phyloP scores from a whole-genome alignment of 108 stramenopile genomes.

The Cyclotella atomus region DNA sequence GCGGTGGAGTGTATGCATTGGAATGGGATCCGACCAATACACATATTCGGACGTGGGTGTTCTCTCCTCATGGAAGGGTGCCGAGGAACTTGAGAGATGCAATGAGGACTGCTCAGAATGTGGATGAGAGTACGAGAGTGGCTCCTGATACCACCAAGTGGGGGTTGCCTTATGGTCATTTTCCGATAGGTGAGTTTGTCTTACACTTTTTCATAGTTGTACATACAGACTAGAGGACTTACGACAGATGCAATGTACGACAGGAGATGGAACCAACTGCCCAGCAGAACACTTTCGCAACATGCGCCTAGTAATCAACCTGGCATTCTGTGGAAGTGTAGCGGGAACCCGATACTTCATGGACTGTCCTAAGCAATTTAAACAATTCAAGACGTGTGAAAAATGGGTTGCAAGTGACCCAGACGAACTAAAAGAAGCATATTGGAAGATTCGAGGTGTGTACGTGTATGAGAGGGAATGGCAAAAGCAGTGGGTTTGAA shows the following conservation, averaged over 20 bases:
- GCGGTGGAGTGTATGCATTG: conserved; percentile 86
- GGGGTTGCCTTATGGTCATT: conserved; percentile 88
- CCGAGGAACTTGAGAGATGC: conserved; percentile 77
- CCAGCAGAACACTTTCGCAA: conserved; percentile 75
- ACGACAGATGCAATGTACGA: no score
- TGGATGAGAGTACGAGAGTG: conserved; percentile 48
- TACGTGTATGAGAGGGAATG: conserved; percentile 86
- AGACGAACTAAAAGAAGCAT: conserved; percentile 79
- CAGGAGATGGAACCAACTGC: conserved; percentile 78
- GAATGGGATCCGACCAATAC: conserved; percentile 90
- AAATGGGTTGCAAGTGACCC: conserved; percentile 77
- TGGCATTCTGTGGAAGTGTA: conserved; percentile 88
- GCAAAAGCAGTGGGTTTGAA: conserved; percentile 51
- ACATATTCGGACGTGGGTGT: conserved; percentile 88
- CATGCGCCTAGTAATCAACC: conserved; percentile 89
- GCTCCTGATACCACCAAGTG: conserved; percentile 83
- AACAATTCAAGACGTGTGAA: conserved; percentile 74
- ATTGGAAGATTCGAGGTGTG: conserved; percentile 90
- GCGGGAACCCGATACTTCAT: conserved; percentile 81
- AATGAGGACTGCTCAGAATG: conserved; percentile 68
- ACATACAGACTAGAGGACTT: no score
- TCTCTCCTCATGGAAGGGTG: conserved; percentile 72
- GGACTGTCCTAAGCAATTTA: conserved; percentile 81
- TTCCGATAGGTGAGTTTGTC: conserved; percentile 62
- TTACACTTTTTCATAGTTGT: no score